phyloP scores from a whole-genome alignment of 2,329 filamentous ascomycete species.

The Dendryphion nanum region DNA sequence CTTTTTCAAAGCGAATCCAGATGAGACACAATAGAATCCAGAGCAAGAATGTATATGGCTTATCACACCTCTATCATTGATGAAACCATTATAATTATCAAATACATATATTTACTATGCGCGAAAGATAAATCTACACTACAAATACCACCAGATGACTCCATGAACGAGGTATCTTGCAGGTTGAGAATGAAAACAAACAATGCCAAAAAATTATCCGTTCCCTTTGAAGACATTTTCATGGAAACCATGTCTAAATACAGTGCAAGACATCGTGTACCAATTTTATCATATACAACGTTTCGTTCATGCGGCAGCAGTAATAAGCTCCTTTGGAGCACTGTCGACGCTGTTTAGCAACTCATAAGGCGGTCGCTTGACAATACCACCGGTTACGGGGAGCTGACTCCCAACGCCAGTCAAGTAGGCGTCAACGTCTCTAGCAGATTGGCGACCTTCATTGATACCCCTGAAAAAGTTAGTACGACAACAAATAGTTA shows the following conservation, averaged over 20 bases:
- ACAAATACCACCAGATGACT: not conserved
- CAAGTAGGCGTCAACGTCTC: slow-evolving; percentile 87
- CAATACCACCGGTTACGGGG: slow-evolving; percentile 88
- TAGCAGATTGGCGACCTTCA: slow-evolving; percentile 87
- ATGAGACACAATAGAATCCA: too few relatives aligned
- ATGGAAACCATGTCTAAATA: too few relatives aligned
- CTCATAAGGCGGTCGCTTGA: slow-evolving; percentile 78
- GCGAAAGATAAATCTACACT: not conserved
- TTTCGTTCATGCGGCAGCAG: slow-evolving; percentile 37
- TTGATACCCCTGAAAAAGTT: slow-evolving; percentile 75
- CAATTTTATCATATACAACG: too few relatives aligned
- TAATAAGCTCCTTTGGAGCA: slow-evolving; percentile 38
- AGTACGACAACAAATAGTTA: too few relatives aligned
- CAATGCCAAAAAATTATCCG: too few relatives aligned
- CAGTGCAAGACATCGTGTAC: too few relatives aligned
- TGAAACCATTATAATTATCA: not conserved
- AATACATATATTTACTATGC: not conserved
- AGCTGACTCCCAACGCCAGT: slow-evolving; percentile 72
- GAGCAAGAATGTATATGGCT: too few relatives aligned
- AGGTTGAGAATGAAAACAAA: slow-evolving; percentile 2
- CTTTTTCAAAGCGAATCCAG: too few relatives aligned
- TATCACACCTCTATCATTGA: too few relatives aligned
- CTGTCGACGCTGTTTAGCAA: slow-evolving; percentile 52
- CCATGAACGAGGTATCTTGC: slow-evolving; percentile 1
- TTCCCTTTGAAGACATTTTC: too few relatives aligned